These are phyloP conservation scores for Discostella stelligera DNA, from an alignment of 352 stramenopile genomes.

Conservation along the genomic window DNA sequence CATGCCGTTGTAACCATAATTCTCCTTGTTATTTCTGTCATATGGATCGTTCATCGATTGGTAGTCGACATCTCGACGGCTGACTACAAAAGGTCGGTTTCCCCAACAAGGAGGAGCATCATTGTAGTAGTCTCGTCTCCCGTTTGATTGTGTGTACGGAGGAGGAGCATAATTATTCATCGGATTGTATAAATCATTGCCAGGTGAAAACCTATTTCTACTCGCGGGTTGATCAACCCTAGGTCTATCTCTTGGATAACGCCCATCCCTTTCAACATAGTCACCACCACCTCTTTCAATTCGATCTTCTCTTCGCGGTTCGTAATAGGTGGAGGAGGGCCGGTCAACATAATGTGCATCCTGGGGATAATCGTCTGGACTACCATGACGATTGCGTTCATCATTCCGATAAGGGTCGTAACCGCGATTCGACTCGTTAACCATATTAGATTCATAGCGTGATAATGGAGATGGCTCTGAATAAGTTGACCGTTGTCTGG, in stretches of 20 bases:
- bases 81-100: not conserved
- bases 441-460: not conserved
- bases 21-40: not conserved
- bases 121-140: constrained; percentile 7
- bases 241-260: not conserved
- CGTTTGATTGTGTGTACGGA: not conserved
- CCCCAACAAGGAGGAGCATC: not conserved
- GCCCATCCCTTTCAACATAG: not conserved
- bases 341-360: not conserved
- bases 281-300: not conserved
- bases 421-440: not conserved
- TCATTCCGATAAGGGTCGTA: constrained; percentile 1
- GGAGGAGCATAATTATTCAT: not conserved
- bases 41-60: constrained; percentile 8
- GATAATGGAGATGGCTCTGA: not conserved
- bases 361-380: not conserved
- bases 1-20: not conserved
- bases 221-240: not conserved
- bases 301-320: not conserved
- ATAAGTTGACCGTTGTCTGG: not conserved
- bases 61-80: constrained; percentile 2
- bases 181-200: not conserved
- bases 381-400: not conserved
- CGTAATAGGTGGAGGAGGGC: not conserved
- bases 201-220: not conserved